Percentiles rank a stretch among this genome's conserved stretches.
phyloP scores from a whole-genome alignment of 2,329 filamentous ascomycete species.

The Trichoderma harzianum region DNA sequence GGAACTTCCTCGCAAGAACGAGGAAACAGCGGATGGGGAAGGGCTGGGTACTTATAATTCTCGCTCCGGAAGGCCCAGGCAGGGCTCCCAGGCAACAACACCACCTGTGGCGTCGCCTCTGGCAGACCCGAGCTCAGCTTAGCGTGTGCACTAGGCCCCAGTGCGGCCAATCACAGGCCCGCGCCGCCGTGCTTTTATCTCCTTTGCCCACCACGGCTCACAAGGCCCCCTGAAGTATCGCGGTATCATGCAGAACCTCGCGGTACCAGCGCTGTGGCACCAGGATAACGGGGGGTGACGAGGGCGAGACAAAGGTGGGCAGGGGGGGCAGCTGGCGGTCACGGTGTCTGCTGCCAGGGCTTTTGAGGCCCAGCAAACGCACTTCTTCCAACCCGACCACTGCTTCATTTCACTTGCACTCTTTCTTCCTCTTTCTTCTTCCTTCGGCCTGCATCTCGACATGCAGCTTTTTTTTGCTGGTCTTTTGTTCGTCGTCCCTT shows the following conservation, averaged over 20 bases:
- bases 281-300: not conserved
- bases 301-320: not conserved
- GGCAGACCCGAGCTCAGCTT: constrained; percentile 38
- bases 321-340: constrained; percentile 18
- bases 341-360: constrained; percentile 7
- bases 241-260: constrained; percentile 30
- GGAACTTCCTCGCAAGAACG: constrained; percentile 53
- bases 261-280: constrained; percentile 22
- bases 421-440: not conserved
- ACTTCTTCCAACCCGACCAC: not conserved
- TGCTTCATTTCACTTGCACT: constrained; percentile 5
- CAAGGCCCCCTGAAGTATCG: constrained; percentile 39
- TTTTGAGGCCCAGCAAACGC: not conserved
- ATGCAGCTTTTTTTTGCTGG: not conserved
- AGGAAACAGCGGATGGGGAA: constrained; percentile 50
- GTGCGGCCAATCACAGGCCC: constrained; percentile 38
- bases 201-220: constrained; percentile 32
- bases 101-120: constrained; percentile 43
- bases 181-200: constrained; percentile 38
- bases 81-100: constrained; percentile 43
- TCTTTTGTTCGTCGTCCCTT: not conserved
- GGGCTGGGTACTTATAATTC: constrained; percentile 56
- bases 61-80: constrained; percentile 37
- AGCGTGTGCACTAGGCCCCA: constrained; percentile 33
- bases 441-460: constrained; percentile 2